Percentiles rank a stretch among this genome's conserved stretches.
Conservation (phyloP, 768 basidiomycete species). For the Phylloporus rhodoxanthus region DNA sequence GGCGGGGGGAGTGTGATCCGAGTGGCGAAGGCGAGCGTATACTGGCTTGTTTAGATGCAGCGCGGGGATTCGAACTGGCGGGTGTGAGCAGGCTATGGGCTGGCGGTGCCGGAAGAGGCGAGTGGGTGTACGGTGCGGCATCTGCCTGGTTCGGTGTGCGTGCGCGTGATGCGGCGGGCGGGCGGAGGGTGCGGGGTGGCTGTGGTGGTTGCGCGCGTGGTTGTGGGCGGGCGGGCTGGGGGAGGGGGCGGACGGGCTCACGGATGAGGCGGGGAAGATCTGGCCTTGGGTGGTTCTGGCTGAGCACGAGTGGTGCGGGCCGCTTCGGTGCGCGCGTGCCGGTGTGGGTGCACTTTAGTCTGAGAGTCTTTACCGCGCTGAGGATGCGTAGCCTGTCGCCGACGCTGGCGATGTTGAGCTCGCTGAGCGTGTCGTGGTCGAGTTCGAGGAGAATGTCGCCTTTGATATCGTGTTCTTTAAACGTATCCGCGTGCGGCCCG, state of each 20-base stretch:
- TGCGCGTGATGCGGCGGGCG: constrained; percentile 29
- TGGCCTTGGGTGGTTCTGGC: constrained; percentile 43
- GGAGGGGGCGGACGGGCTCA: constrained; percentile 39
- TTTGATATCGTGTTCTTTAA: constrained; percentile 83
- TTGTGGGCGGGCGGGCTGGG: constrained; percentile 48
- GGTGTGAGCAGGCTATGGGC: constrained; percentile 39
- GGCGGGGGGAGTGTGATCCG: constrained; percentile 28
- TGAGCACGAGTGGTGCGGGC: constrained; percentile 79
- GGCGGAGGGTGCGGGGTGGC: constrained; percentile 31
- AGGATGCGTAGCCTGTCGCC: constrained; percentile 88
- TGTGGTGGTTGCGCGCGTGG: constrained; percentile 64
- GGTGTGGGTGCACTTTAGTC: constrained; percentile 45
- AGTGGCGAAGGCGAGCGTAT: constrained; percentile 34
- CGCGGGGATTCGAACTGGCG: constrained; percentile 40
- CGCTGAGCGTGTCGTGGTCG: constrained; percentile 80
- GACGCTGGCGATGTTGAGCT: constrained; percentile 85
- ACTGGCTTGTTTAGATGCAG: constrained; percentile 43
- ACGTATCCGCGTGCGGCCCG: constrained; percentile 56
- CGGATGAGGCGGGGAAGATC: constrained; percentile 72
- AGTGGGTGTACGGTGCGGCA: constrained; percentile 38
- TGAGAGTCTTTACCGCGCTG: constrained; percentile 74
- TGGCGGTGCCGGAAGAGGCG: constrained; percentile 37
- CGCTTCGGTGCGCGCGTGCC: constrained; percentile 38
- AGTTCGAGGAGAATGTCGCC: constrained; percentile 90
- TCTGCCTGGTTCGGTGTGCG: constrained; percentile 59